Evolutionary conservation across 108 stramenopile genomes (phyloP).

Genomic region (Cyclotella distinguenda): DNA sequence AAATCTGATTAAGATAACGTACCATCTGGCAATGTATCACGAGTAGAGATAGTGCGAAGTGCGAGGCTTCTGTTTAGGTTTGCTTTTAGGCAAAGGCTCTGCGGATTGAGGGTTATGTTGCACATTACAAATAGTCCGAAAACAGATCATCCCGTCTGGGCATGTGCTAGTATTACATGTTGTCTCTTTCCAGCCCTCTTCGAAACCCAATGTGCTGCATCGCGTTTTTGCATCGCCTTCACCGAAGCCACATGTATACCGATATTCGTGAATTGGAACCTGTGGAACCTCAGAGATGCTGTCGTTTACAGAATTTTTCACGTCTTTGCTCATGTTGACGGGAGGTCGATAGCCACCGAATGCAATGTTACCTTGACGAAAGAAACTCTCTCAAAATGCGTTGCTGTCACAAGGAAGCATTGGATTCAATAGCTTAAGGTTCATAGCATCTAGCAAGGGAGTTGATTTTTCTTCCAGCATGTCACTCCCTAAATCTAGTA

Average conservation of each 20-base stretch:
- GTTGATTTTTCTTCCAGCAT: constrained; percentile 20
- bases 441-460: constrained; percentile 36
- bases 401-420: constrained; percentile 14
- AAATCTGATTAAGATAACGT: neutral
- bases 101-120: neutral
- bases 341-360: too few relatives aligned
- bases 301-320: neutral
- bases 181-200: constrained; percentile 18
- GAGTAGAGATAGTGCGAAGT: neutral
- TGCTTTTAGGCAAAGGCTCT: neutral
- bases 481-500: constrained; percentile 22
- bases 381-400: constrained; percentile 12
- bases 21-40: neutral
- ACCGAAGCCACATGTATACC: constrained; percentile 23
- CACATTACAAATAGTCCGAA: neutral
- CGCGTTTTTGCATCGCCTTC: constrained; percentile 19
- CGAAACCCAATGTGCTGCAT: constrained; percentile 7
- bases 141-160: constrained; percentile 21
- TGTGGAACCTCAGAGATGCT: neutral
- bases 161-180: constrained; percentile 3
- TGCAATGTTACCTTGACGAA: constrained; percentile 5
- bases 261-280: neutral
- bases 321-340: too few relatives aligned
- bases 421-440: constrained; percentile 10
- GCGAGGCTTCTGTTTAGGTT: neutral